A percentile compares a stretch with the other conserved stretches of the same genome.
phyloP scores from a whole-genome alignment of 495 filamentous ascomycete genomes.

The Poronia punctata region DNA sequence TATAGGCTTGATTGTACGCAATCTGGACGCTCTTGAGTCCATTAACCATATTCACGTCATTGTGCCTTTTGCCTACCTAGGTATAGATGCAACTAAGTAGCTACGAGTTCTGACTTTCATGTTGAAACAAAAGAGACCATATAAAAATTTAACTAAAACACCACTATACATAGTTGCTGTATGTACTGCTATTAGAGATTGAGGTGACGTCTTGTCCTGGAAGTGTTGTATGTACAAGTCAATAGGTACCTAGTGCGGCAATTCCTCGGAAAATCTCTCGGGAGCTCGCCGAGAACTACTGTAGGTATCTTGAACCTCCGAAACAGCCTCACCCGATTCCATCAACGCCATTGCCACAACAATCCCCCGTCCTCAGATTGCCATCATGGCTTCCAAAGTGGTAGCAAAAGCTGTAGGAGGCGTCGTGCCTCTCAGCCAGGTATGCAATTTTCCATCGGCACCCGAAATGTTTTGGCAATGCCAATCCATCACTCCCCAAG shows the following conservation, averaged over 20 bases:
- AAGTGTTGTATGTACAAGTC: background rate
- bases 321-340: conserved; percentile 14
- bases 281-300: conserved; percentile 2
- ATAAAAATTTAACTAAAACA: too few species aligned
- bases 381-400: conserved; percentile 49
- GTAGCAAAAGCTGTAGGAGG: conserved; percentile 42
- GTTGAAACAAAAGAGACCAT: too few species aligned
- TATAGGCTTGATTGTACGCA: too few species aligned
- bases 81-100: too few species aligned
- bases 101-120: too few species aligned
- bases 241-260: conserved; percentile 17
- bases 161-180: too few species aligned
- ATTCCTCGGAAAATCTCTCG: conserved; percentile 17
- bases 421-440: conserved; percentile 42
- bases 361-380: conserved; percentile 13
- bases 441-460: conserved; percentile 11
- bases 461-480: background rate
- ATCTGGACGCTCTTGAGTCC: too few species aligned
- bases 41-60: too few species aligned
- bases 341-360: conserved; percentile 11
- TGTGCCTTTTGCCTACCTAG: too few species aligned
- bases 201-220: background rate
- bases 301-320: conserved; percentile 1
- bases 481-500: background rate
- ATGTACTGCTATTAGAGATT: too few species aligned